phyloP scores from a whole-genome alignment of 2,329 filamentous ascomycete genomes.

The Thielaviopsis ethacetica region DNA sequence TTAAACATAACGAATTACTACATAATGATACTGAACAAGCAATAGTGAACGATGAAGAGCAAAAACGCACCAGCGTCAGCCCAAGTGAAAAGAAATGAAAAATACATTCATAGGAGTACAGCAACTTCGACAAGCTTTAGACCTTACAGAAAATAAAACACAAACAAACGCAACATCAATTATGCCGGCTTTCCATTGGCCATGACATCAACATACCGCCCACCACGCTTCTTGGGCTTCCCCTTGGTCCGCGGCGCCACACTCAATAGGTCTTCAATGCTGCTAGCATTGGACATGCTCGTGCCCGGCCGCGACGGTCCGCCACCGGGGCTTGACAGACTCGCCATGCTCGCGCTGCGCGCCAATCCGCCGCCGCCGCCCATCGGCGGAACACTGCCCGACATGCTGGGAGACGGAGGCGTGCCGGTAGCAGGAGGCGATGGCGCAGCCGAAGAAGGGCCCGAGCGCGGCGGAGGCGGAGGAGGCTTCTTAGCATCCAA shows the following conservation, averaged over 20 bases:
- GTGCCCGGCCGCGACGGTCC: constrained; percentile 58
- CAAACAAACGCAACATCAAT: background rate
- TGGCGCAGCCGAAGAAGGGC: constrained; percentile 31
- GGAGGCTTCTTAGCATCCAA: constrained; percentile 44
- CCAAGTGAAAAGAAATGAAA: background rate
- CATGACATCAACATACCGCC: constrained; percentile 94
- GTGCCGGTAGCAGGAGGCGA: constrained; percentile 34
- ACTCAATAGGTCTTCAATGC: constrained; percentile 82
- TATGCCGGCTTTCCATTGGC: constrained; percentile 30
- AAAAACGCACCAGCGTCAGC: background rate
- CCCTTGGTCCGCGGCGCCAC: constrained; percentile 53
- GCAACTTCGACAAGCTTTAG: background rate
- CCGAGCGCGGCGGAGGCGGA: constrained; percentile 60
- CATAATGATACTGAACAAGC: background rate
- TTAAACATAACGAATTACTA: background rate
- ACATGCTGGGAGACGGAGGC: constrained; percentile 18
- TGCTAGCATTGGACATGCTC: constrained; percentile 79
- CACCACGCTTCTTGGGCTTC: constrained; percentile 64
- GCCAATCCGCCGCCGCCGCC: constrained; percentile 11
- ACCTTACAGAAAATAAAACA: background rate
- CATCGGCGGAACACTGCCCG: constrained; percentile 19
- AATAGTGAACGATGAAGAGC: background rate
- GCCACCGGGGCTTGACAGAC: constrained; percentile 19
- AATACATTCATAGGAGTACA: background rate
- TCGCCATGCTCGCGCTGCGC: constrained; percentile 8